phyloP scores from a whole-genome alignment of 129 eudicot genomes.

The Pulicaria dysenterica region DNA sequence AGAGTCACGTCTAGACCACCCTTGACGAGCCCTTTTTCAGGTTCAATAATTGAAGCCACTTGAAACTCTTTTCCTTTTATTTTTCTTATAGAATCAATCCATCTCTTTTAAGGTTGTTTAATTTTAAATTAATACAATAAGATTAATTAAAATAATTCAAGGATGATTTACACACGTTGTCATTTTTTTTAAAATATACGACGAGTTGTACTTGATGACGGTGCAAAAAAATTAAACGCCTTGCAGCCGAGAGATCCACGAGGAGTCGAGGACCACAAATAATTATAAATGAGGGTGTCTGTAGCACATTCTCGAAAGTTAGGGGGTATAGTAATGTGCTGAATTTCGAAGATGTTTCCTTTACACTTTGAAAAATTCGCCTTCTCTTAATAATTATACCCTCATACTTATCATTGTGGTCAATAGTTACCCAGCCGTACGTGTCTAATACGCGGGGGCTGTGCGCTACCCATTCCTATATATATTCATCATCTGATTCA shows the following conservation, averaged over 20 bases:
- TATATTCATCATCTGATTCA: neutral
- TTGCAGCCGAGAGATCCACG: neutral
- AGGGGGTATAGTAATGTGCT: neutral
- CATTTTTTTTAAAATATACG: neutral
- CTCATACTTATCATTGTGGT: slow-evolving; percentile 5
- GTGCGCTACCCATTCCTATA: neutral
- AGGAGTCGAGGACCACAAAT: slow-evolving; percentile 10
- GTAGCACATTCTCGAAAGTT: slow-evolving; percentile 1
- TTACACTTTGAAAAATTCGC: slow-evolving; percentile 9
- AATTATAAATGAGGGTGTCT: neutral
- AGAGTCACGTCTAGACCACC: no score
- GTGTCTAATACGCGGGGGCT: slow-evolving; percentile 26
- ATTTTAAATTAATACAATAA: no score
- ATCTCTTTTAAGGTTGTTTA: no score
- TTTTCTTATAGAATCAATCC: no score
- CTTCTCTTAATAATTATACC: slow-evolving; percentile 19
- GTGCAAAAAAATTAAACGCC: neutral
- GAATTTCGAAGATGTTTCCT: slow-evolving; percentile 33
- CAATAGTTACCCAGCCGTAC: slow-evolving; percentile 24
- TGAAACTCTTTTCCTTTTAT: no score
- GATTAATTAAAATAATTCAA: neutral
- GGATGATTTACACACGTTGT: slow-evolving; percentile 3
- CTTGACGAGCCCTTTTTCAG: no score
- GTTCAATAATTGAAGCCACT: no score
- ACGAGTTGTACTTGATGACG: slow-evolving; percentile 19